phyloP scores from a whole-genome alignment of 805 yeast genomes.

The Zygotorulaspora sp. region DNA sequence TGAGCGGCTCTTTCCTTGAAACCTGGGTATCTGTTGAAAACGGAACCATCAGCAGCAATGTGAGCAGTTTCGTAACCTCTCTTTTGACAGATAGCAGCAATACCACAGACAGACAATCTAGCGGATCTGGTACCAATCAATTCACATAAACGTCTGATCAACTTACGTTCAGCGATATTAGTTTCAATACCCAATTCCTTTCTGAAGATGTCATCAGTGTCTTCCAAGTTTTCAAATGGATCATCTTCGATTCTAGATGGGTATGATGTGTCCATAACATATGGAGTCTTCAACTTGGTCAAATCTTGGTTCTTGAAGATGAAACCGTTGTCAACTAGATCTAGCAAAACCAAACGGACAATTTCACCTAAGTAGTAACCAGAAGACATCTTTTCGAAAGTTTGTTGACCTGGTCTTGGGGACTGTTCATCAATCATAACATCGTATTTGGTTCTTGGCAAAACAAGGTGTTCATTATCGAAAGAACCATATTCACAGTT shows the following conservation, averaged over 20 bases:
- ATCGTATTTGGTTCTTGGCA: conserved; percentile 91
- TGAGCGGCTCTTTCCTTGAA: conserved; percentile 85
- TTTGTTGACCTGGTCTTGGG: conserved; percentile 94
- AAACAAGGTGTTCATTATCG: conserved; percentile 77
- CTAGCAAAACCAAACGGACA: conserved; percentile 72
- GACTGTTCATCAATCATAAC: conserved; percentile 72
- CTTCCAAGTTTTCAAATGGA: conserved; percentile 76
- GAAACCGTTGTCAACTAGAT: conserved; percentile 57
- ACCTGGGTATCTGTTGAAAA: conserved; percentile 87
- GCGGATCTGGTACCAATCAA: conserved; percentile 90
- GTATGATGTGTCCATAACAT: conserved; percentile 82
- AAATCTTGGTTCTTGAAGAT: conserved; percentile 70
- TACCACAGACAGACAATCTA: conserved; percentile 88
- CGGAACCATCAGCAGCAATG: conserved; percentile 97
- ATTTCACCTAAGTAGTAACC: conserved; percentile 96
- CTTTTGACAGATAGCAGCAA: conserved; percentile 89
- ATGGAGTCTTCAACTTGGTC: conserved; percentile 55
- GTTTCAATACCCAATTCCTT: conserved; percentile 57
- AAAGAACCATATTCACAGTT: conserved; percentile 98
- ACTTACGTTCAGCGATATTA: conserved; percentile 71
- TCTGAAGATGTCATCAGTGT: conserved; percentile 64
- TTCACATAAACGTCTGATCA: conserved; percentile 79
- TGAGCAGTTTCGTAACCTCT: conserved; percentile 71
- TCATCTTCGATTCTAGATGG: conserved; percentile 86
- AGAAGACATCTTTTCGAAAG: conserved; percentile 95